Evolutionary conservation across 805 yeast species (phyloP).

Genomic region (Saccharomycopsis oosterbeekiorum): DNA sequence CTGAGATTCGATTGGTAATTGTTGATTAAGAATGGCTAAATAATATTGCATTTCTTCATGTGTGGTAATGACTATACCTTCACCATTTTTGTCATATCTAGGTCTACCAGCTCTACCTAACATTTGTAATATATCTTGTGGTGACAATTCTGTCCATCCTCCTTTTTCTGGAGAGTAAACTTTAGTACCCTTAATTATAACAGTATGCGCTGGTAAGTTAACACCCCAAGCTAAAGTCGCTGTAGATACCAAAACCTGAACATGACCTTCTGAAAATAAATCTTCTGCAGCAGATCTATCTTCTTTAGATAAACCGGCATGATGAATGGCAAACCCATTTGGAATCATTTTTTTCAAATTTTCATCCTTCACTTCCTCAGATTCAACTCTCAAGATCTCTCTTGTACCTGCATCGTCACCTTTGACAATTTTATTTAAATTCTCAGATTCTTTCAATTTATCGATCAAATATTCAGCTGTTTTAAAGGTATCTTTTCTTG

Average conservation of each 20-base stretch:
- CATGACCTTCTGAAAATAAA: slow-evolving; percentile 76
- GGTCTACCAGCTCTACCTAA: slow-evolving; percentile 99
- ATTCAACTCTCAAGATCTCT: slow-evolving; percentile 56
- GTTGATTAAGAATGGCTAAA: slow-evolving; percentile 82
- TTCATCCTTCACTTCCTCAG: slow-evolving; percentile 42
- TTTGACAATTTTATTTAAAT: slow-evolving; percentile 34
- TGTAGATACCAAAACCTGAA: slow-evolving; percentile 79
- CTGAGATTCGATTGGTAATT: slow-evolving; percentile 87
- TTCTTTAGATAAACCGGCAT: slow-evolving; percentile 70
- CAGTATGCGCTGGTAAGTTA: slow-evolving; percentile 90
- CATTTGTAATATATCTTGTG: slow-evolving; percentile 94
- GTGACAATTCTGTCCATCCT: slow-evolving; percentile 81
- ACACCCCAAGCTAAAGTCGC: slow-evolving; percentile 98
- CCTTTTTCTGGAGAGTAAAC: slow-evolving; percentile 88
- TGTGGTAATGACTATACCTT: slow-evolving; percentile 85
- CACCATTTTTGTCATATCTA: slow-evolving; percentile 83
- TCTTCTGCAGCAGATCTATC: slow-evolving; percentile 79
- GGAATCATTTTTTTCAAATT: slow-evolving; percentile 52
- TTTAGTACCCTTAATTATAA: slow-evolving; percentile 86
- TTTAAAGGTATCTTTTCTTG: slow-evolving; percentile 81
- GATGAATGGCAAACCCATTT: slow-evolving; percentile 79
- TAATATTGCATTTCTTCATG: slow-evolving; percentile 82
- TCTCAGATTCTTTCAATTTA: slow-evolving; percentile 46
- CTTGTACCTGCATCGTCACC: slow-evolving; percentile 42
- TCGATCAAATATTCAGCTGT: slow-evolving; percentile 71